Evolutionary conservation across 208 protist species (phyloP), one percentile per base, ranked within the genome.

Genomic region (Strigomonas culicis): DNA sequence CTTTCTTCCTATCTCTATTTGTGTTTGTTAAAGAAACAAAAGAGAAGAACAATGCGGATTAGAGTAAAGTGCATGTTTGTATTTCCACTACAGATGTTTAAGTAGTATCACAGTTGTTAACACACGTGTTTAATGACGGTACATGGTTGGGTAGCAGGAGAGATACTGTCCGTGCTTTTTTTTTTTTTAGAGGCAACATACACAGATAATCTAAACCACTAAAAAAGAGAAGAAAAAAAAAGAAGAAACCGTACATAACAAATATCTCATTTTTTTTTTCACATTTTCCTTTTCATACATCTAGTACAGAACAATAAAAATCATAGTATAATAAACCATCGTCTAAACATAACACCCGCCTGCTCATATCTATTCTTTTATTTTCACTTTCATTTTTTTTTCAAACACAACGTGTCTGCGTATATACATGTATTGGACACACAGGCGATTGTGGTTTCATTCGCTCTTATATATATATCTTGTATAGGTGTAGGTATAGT

Each of bases 211-310:
- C 7, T 10, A 7, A 30, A 27, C 13, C n/a, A 7, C n/a, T 34
- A 43, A 63, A 13, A 27, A n/a, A 36, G 3, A 7, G 2, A 62
- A 66, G 10, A 65, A 61, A 78, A 70, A 75, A 44, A 71, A 58
- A 19, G 64, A 34, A 56, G 30, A 22, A 39, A 28, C 39, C 28
- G 22, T 17, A 70, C 70, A 13, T 4, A 17, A 17, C 13, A 11
- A 4, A 19, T 55, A 4, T 13, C 4, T 4, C 27, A 17, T 17
- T 13, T 55, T 4, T 13, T 55, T 4, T 4, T 31, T 31, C 50
- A 31, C 4, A 4, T 55, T 17, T 55, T 13, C 8, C 50, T n/a
- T n/a, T n/a, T n/a, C n/a, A n/a, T n/a, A n/a, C n/a, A n/a, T n/a
- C n/a, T n/a, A n/a, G n/a, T n/a, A n/a, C n/a, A n/a, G n/a, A n/a